Conservation (phyloP, 306 rosid genomes). For the Cucurbita maxima region DNA sequence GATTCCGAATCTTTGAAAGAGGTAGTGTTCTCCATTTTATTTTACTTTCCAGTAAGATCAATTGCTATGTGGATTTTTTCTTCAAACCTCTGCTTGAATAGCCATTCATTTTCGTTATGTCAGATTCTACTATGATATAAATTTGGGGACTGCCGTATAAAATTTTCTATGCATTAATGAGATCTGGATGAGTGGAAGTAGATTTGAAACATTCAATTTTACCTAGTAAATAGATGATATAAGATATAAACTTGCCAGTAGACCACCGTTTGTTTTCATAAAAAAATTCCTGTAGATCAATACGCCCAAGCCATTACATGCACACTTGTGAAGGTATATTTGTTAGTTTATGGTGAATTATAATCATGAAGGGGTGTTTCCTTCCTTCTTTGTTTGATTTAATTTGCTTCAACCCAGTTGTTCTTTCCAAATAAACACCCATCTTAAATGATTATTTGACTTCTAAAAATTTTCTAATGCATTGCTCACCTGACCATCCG, state of each 20-base stretch:
- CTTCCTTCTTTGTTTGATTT: background rate
- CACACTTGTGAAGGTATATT: background rate
- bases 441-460: background rate
- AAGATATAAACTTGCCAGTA: background rate
- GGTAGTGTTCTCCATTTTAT: constrained; percentile 16
- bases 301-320: background rate
- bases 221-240: background rate
- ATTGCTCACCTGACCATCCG: background rate
- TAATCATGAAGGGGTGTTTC: background rate
- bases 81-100: background rate
- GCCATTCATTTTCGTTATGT: background rate
- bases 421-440: background rate
- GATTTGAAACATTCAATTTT: background rate
- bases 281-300: background rate
- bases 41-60: background rate
- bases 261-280: background rate
- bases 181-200: background rate
- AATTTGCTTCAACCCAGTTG: background rate
- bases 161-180: background rate
- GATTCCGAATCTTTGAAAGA: constrained; percentile 20
- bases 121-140: background rate
- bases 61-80: background rate
- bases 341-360: background rate
- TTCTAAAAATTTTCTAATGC: background rate
- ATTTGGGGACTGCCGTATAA: background rate